Evolutionary conservation across 2,329 filamentous ascomycete species (phyloP).

Genomic region (Niveomyces coronatus): DNA sequence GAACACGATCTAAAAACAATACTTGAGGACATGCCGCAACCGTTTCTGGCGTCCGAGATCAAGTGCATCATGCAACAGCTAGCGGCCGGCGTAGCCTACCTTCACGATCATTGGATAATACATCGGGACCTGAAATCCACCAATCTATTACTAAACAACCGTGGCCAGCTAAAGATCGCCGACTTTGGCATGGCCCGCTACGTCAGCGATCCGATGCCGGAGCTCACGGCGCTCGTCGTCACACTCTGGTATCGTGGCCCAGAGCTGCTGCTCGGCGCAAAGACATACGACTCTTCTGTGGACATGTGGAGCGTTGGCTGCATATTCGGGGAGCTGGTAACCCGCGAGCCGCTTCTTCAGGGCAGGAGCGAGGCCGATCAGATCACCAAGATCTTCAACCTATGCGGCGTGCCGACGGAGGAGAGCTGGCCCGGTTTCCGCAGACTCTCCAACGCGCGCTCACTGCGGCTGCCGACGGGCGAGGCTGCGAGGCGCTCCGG

Average conservation of each 20-base stretch:
- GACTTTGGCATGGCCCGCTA: conserved; percentile 98
- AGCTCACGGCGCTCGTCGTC: conserved; percentile 85
- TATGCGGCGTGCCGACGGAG: conserved; percentile 78
- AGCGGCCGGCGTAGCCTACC: conserved; percentile 66
- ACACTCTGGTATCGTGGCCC: conserved; percentile 95
- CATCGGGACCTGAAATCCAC: conserved; percentile 91
- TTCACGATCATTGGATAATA: conserved; percentile 84
- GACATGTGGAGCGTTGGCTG: conserved; percentile 97
- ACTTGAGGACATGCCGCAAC: conserved; percentile 87
- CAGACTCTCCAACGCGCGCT: conserved; percentile 75
- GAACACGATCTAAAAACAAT: conserved; percentile 94
- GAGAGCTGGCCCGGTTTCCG: conserved; percentile 79
- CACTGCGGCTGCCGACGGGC: conserved; percentile 56
- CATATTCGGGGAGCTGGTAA: conserved; percentile 86
- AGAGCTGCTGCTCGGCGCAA: conserved; percentile 75
- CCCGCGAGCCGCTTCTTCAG: conserved; percentile 71
- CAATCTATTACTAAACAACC: conserved; percentile 90
- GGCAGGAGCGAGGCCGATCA: conserved; percentile 91
- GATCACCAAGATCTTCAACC: conserved; percentile 74
- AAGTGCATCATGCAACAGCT: conserved; percentile 86
- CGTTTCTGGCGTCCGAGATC: conserved; percentile 83
- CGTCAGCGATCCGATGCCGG: conserved; percentile 65
- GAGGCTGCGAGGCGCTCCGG: conserved; percentile 35
- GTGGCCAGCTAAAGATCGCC: conserved; percentile 86
- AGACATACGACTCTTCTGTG: conserved; percentile 63